Conservation (phyloP, 495 filamentous ascomycete species). For the Usnea hakonensis region DNA sequence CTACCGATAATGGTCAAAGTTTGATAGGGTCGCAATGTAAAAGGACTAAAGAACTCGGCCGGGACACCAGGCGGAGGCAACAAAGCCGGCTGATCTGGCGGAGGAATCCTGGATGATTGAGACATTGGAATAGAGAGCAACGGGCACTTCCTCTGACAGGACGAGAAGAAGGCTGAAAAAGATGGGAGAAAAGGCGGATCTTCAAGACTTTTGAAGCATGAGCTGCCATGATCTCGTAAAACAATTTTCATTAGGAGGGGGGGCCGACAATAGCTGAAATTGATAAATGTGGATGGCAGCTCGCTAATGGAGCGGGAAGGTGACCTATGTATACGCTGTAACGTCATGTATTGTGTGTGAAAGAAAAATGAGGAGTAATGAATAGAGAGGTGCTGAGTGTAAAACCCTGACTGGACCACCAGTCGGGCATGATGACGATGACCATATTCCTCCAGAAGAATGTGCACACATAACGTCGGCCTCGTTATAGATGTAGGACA, state of each 20-base stretch:
- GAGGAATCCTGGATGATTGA: not conserved
- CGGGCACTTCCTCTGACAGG: not conserved
- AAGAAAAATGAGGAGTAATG: too few species aligned
- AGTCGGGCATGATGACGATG: not conserved
- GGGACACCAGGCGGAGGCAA: slow-evolving; percentile 21
- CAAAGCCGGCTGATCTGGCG: not conserved
- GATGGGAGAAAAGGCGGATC: not conserved
- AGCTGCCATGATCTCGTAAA: not conserved
- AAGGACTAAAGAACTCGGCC: slow-evolving; percentile 18
- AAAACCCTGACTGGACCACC: not conserved
- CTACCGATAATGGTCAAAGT: slow-evolving; percentile 10
- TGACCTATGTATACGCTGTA: not conserved
- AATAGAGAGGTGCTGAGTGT: not conserved
- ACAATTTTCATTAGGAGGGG: not conserved
- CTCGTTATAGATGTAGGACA: too few species aligned
- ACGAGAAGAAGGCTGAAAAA: not conserved
- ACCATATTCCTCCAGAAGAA: too few species aligned
- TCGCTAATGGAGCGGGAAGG: not conserved
- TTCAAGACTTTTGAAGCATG: not conserved
- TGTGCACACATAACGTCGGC: too few species aligned
- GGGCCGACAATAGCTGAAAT: not conserved
- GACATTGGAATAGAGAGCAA: not conserved
- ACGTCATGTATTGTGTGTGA: not conserved
- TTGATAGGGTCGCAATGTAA: slow-evolving; percentile 17
- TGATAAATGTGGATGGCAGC: not conserved